Percentiles rank a stretch among this genome's conserved stretches.
Conservation (phyloP, 345 rosid species). For the Camelina laxa region DNA sequence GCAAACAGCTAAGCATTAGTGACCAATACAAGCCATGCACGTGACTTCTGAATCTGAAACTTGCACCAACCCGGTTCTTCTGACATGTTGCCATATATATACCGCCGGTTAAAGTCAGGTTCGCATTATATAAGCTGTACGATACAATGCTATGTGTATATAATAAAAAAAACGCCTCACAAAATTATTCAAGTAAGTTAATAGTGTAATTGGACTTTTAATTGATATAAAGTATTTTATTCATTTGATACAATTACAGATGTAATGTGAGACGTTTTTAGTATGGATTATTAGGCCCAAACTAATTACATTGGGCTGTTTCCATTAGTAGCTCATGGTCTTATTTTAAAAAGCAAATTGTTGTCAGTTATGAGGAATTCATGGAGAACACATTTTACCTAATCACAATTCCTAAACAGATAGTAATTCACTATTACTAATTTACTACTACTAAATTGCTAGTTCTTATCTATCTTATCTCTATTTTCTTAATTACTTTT, state of each 20-base stretch:
- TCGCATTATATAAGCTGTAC: not conserved
- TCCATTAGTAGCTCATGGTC: not conserved
- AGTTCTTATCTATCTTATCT: not conserved
- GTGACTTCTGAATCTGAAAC: constrained; percentile 16
- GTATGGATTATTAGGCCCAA: not conserved
- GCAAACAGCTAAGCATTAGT: constrained; percentile 31
- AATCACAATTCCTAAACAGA: not conserved
- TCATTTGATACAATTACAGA: not conserved
- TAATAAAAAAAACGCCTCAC: too few species aligned
- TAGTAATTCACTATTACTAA: too few species aligned
- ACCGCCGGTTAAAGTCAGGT: constrained; percentile 23
- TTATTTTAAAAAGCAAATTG: too few species aligned
- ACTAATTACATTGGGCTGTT: constrained; percentile 14
- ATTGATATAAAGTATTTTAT: too few species aligned
- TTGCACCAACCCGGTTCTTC: constrained; percentile 28
- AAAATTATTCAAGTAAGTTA: too few species aligned
- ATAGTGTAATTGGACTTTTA: not conserved
- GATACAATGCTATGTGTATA: too few species aligned
- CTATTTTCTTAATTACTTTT: not conserved
- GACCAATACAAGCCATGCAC: constrained; percentile 33
- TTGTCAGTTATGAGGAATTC: too few species aligned
- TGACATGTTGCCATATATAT: not conserved
- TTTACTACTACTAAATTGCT: not conserved
- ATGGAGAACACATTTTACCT: not conserved
- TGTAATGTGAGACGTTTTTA: not conserved